Percentiles rank a stretch among this genome's conserved stretches.
phyloP scores from a whole-genome alignment of 2,329 filamentous ascomycete species.

The Xylariaceae sp. region DNA sequence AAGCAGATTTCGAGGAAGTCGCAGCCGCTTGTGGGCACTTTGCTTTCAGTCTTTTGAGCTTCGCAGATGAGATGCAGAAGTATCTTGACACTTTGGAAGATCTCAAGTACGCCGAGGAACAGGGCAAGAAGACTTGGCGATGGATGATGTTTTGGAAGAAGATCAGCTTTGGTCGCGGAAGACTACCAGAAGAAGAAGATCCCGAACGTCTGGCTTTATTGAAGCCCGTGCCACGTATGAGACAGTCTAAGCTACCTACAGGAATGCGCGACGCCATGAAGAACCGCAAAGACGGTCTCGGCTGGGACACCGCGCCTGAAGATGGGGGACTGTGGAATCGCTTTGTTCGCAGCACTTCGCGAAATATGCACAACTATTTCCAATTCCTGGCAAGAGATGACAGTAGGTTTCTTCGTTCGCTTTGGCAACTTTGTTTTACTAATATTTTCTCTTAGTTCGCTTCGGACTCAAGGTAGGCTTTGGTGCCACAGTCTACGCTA shows the following conservation, averaged over 20 bases:
- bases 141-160: slow-evolving; percentile 78
- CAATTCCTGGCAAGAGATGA: slow-evolving; percentile 51
- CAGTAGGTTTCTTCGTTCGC: slow-evolving; percentile 29
- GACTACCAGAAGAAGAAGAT: slow-evolving; percentile 26
- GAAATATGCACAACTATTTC: slow-evolving; percentile 39
- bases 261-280: slow-evolving; percentile 53
- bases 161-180: slow-evolving; percentile 26
- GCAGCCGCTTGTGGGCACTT: slow-evolving; percentile 98
- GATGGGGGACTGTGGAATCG: slow-evolving; percentile 31
- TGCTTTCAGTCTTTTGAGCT: slow-evolving; percentile 84
- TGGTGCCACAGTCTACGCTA: slow-evolving; percentile 82
- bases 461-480: slow-evolving; percentile 93
- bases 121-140: slow-evolving; percentile 65
- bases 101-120: slow-evolving; percentile 66
- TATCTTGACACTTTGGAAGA: slow-evolving; percentile 85
- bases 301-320: slow-evolving; percentile 51
- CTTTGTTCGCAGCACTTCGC: slow-evolving; percentile 40
- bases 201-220: slow-evolving; percentile 39
- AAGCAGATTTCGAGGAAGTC: slow-evolving; percentile 95
- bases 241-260: slow-evolving; percentile 50
- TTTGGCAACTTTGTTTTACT: slow-evolving; percentile 9
- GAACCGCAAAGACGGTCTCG: slow-evolving; percentile 47
- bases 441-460: slow-evolving; percentile 36
- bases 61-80: slow-evolving; percentile 81
- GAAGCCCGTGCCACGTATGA: slow-evolving; percentile 41